A percentile compares a stretch with the other conserved stretches of the same genome.
Evolutionary conservation across 345 rosid genomes (phyloP).

Genomic region (Eucalyptus grandis): DNA sequence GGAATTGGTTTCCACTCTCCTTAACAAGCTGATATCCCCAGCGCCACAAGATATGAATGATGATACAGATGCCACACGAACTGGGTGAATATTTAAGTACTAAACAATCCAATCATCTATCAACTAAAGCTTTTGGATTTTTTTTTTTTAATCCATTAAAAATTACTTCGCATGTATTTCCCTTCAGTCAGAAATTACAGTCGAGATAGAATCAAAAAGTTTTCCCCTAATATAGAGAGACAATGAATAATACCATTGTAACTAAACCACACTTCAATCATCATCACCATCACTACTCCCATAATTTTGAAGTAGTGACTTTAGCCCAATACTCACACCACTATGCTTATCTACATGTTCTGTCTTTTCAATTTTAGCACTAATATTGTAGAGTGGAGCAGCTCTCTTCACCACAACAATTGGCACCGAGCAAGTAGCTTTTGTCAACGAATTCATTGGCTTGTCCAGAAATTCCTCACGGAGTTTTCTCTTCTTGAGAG

Average conservation of each 20-base stretch:
- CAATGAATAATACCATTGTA: background rate
- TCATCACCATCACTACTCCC: slow-evolving; percentile 35
- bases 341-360: background rate
- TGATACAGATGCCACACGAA: background rate
- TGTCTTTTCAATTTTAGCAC: background rate
- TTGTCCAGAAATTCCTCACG: background rate
- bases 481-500: background rate
- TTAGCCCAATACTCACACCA: slow-evolving; percentile 13
- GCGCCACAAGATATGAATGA: background rate
- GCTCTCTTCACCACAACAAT: slow-evolving; percentile 44
- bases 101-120: background rate
- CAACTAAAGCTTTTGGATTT: background rate
- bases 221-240: background rate
- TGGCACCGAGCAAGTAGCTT: background rate
- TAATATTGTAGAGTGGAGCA: background rate
- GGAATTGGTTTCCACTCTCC: background rate
- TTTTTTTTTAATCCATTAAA: background rate
- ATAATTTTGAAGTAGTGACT: slow-evolving; percentile 43
- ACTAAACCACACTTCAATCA: background rate
- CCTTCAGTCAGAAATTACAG: background rate
- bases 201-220: background rate
- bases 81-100: background rate
- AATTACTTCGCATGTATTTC: background rate
- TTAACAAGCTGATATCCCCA: background rate
- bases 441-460: background rate